Base-by-base conservation (phyloP, 192 early-diverging fungal species). In the Coemansia sp. region DNA sequence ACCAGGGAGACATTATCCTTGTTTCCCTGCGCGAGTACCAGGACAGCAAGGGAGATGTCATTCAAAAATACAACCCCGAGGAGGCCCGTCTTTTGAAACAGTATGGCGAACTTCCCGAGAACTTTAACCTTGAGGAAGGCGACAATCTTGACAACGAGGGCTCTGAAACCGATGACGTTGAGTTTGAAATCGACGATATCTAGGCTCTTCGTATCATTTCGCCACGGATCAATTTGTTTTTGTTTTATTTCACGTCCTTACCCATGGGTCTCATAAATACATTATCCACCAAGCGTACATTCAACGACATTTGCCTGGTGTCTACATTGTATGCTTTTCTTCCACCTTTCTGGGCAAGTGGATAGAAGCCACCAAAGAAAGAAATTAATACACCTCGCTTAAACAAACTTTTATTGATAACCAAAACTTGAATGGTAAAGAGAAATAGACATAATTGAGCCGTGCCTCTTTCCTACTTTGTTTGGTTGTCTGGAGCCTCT, bases 31-130 rank as follows among this genome's bases (percentile, higher is more conserved):
- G 94, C 63, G 96, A 97, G 59, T 98, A 88, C 85, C 91, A 97
- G 86, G 94, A 95, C 76, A 80, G 87, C 55, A 95, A 94, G 84
- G 92, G 92, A 58, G 97, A 98, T 81, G 89, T 99, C 52, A 94
- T 99, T 75, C 85, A 92, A 69, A 97, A 96, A 85, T 99, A 98
- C 83, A 93, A 88, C 62, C 88, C 94, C 58, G 97, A 99, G 60
- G 97, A 99, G 87, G 97, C 95, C 12, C 77, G 92, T 62, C 87
- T 92, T 76, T 83, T 99, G 72, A 97, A 94, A 83, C 85, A 92
- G 43, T 94, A 96, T 64, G 96, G 95, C 45, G 95, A 99, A 87
- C 83, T 99, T 71, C 93, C 97, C 7, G 96, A 97, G 64, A 88
- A 84, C 63, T 24, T 41, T 6, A 35, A 60, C 18, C 33, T 83